Base-by-base conservation (phyloP, 176 grass and related monocot genomes). In the Otatea glauca region DNA sequence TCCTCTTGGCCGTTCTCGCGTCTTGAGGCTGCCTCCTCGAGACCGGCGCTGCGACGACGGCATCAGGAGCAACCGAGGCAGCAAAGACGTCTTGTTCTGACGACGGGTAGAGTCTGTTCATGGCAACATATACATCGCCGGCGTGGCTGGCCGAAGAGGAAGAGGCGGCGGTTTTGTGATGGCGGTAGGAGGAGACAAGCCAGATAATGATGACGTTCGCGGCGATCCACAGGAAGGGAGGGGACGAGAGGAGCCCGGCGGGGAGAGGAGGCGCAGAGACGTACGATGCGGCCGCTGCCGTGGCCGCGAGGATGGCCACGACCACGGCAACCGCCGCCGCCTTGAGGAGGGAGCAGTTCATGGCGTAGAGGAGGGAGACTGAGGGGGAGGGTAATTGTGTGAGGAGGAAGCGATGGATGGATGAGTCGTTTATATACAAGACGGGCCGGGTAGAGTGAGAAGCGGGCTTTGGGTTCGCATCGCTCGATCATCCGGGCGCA, bases 181-280 rank as follows among this genome's bases (percentile, higher is more conserved):
- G 63, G 9, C 60, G 69, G 62, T 83, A 86, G 18, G 85, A 71
- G 8, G 81, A 84, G 49, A 90, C 17, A 47, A 86, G 85, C 85
- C 77, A 94, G 32, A 90, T 0, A 72, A 97, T 17, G 78, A 97
- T 94, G 35, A 65, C 41, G 75, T 94, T 88, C 25, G 89, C 94
- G 0, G 85, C 15, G 60, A 90, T 9, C 94, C 89, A 94, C 17
- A 82, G 60, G 69, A 81, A 64, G 15, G 23, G 2, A 0, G 48
- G 39, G 20, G 70, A 89, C 41, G 23, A 53, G 12, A 68, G 34
- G 78, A 92, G 4, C 42, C 9, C 84, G 21, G 47, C 9, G 56
- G 21, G 16, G 39, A 67, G 70, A 49, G 74, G 29, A n/a, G 70
- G 32, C 4, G 51, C 3, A 0, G 77, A 75, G 47, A 32, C 62